Evolutionary conservation across 495 filamentous ascomycete genomes (phyloP).

Genomic region (Penicillium salamii): DNA sequence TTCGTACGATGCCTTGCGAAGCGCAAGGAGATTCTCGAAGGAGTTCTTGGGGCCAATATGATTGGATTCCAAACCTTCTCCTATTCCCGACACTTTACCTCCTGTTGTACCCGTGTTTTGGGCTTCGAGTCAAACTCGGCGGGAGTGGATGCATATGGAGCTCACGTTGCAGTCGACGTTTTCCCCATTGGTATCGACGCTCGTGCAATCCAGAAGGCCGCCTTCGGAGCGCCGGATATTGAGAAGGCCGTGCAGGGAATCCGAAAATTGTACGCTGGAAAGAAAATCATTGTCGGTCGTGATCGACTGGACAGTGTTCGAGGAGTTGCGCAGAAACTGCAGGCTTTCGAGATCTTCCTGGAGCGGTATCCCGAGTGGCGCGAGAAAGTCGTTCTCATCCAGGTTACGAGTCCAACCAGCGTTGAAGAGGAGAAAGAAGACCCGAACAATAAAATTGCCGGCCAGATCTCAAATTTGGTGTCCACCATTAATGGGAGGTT

Average conservation of each 20-base stretch:
- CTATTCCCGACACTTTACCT: conserved; percentile 87
- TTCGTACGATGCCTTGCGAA: conserved; percentile 82
- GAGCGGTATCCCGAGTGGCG: conserved; percentile 84
- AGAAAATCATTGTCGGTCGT: conserved; percentile 92
- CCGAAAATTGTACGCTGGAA: conserved; percentile 69
- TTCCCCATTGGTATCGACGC: conserved; percentile 91
- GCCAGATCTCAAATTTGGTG: conserved; percentile 82
- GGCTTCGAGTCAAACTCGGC: conserved; percentile 76
- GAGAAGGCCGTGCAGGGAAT: conserved; percentile 64
- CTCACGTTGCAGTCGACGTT: conserved; percentile 82
- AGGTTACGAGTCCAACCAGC: conserved; percentile 84
- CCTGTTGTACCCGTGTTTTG: conserved; percentile 84
- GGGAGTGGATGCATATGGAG: conserved; percentile 84
- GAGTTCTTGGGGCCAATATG: conserved; percentile 84
- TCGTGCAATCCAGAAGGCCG: conserved; percentile 62
- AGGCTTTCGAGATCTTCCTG: conserved; percentile 87
- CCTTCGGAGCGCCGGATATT: conserved; percentile 64
- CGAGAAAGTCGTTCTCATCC: conserved; percentile 89
- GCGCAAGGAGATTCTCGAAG: conserved; percentile 82
- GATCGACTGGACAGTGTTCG: conserved; percentile 87
- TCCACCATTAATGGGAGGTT: conserved; percentile 86
- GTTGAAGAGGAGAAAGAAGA: conserved; percentile 72
- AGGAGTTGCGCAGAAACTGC: conserved; percentile 87
- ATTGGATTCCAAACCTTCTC: conserved; percentile 91
- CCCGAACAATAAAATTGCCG: conserved; percentile 65